Evolutionary conservation across 2,329 filamentous ascomycete genomes (phyloP).

Genomic region (Colletotrichum horii): DNA sequence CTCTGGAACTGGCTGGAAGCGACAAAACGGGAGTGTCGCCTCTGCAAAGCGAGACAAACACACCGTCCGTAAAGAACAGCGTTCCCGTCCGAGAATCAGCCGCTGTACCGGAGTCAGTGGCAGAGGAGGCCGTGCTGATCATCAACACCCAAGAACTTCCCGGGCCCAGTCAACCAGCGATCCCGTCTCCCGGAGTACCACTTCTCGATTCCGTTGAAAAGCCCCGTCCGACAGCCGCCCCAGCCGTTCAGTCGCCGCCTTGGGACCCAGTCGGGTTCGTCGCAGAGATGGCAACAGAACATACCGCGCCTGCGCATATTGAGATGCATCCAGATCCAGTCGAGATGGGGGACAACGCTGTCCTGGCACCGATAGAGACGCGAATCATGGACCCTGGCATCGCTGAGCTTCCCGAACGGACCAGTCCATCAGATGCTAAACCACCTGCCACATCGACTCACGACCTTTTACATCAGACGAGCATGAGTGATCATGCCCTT

Average conservation of each 20-base stretch:
- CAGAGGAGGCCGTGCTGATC: not conserved
- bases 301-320: conserved; percentile 42
- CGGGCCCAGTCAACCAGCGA: not conserved
- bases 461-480: conserved; percentile 21
- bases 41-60: conserved; percentile 27
- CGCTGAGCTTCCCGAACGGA: conserved; percentile 44
- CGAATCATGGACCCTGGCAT: conserved; percentile 27
- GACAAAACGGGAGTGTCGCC: conserved; percentile 26
- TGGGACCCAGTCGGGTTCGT: conserved; percentile 49
- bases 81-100: conserved; percentile 20
- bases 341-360: conserved; percentile 46
- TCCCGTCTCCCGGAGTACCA: conserved; percentile 24
- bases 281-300: conserved; percentile 52
- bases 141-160: not conserved
- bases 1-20: not conserved
- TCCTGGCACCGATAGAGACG: conserved; percentile 41
- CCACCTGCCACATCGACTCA: not conserved
- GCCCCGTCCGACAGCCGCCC: conserved; percentile 33
- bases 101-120: not conserved
- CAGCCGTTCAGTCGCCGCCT: conserved; percentile 23
- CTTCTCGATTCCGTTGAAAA: conserved; percentile 40
- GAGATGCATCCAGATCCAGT: conserved; percentile 50
- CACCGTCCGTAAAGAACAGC: conserved; percentile 27
- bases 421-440: conserved; percentile 32
- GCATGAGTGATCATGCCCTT: conserved; percentile 10